Conservation (phyloP, 2,329 filamentous ascomycete genomes). For the Penicillium sp. region DNA sequence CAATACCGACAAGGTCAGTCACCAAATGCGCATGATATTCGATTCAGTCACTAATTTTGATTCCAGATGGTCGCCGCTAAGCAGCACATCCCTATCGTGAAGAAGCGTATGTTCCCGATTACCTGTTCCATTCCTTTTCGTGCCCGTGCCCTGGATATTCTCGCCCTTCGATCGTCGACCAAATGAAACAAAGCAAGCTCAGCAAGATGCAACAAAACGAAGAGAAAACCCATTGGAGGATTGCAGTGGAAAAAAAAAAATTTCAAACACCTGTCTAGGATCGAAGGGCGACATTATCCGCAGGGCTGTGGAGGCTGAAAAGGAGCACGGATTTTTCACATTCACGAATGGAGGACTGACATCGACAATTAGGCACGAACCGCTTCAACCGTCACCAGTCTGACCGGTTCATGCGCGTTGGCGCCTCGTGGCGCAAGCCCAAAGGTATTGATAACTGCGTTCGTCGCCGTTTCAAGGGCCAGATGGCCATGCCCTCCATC, state of each 20-base stretch:
- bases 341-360: slow-evolving; percentile 43
- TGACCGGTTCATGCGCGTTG: slow-evolving; percentile 93
- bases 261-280: not conserved
- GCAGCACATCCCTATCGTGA: slow-evolving; percentile 99
- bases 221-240: not conserved
- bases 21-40: slow-evolving; percentile 7
- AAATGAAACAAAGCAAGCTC: slow-evolving; percentile 5
- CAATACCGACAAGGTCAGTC: slow-evolving; percentile 48
- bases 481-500: slow-evolving; percentile 97
- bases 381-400: slow-evolving; percentile 96
- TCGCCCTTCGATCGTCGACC: slow-evolving; percentile 21
- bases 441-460: slow-evolving; percentile 99
- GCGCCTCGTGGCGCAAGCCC: slow-evolving; percentile 93
- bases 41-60: slow-evolving; percentile 9
- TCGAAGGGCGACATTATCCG: slow-evolving; percentile 11
- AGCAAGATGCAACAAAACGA: slow-evolving; percentile 1
- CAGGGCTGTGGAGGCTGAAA: slow-evolving; percentile 4
- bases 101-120: slow-evolving; percentile 87
- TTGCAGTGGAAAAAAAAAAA: not conserved
- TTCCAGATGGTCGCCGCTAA: slow-evolving; percentile 91
- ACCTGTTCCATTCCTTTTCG: slow-evolving; percentile 11
- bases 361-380: slow-evolving; percentile 70
- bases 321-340: not conserved
- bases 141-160: slow-evolving; percentile 21
- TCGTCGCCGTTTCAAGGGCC: slow-evolving; percentile 94